Percentiles rank a stretch among this genome's conserved stretches.
phyloP scores from a whole-genome alignment of 352 stramenopile genomes.

The Pythium rishiriense region DNA sequence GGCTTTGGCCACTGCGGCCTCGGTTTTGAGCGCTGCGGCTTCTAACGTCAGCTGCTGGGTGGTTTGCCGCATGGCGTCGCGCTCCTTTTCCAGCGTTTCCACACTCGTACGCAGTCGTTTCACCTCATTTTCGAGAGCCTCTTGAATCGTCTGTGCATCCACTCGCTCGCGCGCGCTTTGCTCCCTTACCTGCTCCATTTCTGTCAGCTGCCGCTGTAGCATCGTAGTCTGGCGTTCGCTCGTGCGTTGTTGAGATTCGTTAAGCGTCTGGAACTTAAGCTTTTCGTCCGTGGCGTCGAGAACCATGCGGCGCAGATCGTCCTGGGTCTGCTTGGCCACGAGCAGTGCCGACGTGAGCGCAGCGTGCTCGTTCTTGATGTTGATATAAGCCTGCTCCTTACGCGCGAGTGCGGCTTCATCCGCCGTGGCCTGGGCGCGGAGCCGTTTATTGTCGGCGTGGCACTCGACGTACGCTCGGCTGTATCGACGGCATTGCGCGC shows the following conservation, averaged over 20 bases:
- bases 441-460: constrained; percentile 51
- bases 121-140: constrained; percentile 9
- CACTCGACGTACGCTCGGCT: constrained; percentile 37
- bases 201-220: constrained; percentile 39
- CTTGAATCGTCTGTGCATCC: not conserved
- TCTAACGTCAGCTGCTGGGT: not conserved
- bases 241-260: constrained; percentile 39
- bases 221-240: constrained; percentile 31
- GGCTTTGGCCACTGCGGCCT: not conserved
- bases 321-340: constrained; percentile 49
- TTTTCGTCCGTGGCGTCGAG: constrained; percentile 57
- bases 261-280: constrained; percentile 41
- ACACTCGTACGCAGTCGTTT: not conserved
- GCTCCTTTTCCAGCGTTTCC: not conserved
- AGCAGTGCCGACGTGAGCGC: constrained; percentile 46
- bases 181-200: constrained; percentile 28
- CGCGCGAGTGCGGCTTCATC: constrained; percentile 51
- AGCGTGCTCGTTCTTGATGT: constrained; percentile 47
- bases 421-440: constrained; percentile 34
- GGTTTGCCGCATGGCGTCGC: not conserved
- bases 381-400: constrained; percentile 40
- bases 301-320: constrained; percentile 51
- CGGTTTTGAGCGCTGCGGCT: not conserved
- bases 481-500: constrained; percentile 45
- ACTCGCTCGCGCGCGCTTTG: not conserved